Base-by-base conservation (phyloP, 352 stramenopile species). In the Globisporangium paddicum region DNA sequence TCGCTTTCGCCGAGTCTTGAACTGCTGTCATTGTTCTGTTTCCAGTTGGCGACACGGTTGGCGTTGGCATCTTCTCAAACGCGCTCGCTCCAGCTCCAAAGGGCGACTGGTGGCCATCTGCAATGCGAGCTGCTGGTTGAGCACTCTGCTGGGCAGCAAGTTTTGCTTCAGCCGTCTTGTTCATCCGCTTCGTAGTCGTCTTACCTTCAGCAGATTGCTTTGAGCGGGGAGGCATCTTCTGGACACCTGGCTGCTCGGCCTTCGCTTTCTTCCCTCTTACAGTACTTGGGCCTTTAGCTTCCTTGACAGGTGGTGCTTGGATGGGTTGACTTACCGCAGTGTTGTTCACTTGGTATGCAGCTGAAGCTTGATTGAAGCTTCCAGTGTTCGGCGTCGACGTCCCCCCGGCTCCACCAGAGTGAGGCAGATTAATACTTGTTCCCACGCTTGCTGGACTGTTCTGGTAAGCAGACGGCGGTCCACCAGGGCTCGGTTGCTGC, bases 41-140 rank as follows among this genome's bases (percentile, higher is more conserved):
- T 11, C 45, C 51, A 32, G 51, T 55, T 16, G 51, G 59, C 14
- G 59, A 66, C 11, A 60, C 51, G 11, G 59, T 66, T 42, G 59
- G 59, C 16, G 59, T 66, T 19, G 51, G 34, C 58, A 64, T 51
- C 58, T 64, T 64, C 35, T 64, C 58, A 3, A 64, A 35, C 10
- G 28, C 45, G 34, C 23, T 58, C 21, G 26, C 37, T 25, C 49
- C 49, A 28, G 40, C 41, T 4, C 40, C 49, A 18, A 64, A 64
- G 8, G 58, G 58, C 3, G 58, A 64, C 23, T 64, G 58, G 14
- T 58, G 58, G 30, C 58, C 58, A 40, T 64, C 58, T n/a, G 37
- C 38, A 19, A 30, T 26, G 18, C 23, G 48, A 53, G 13, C 23
- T 58, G 25, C 23, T 58, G 44, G 52, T 23, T 58, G 35, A 58